These are phyloP conservation scores for Lachnellula cervina DNA, from an alignment of 2,329 filamentous ascomycete species.

Conservation along the genomic window DNA sequence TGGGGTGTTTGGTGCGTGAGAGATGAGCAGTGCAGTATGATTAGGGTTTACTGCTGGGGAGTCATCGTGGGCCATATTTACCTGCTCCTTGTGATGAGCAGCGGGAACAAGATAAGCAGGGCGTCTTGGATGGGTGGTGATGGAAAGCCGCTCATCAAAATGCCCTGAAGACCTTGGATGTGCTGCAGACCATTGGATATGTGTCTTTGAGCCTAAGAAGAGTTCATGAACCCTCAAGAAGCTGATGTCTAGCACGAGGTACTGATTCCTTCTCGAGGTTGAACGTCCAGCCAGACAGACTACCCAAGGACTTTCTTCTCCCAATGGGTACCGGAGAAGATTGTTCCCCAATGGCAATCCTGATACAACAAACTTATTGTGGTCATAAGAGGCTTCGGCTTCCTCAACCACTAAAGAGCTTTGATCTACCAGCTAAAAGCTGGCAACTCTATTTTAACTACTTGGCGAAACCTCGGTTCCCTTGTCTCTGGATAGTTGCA, in stretches of 20 bases:
- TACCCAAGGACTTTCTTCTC: no score
- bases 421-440: no score
- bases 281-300: no score
- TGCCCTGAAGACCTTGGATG: conserved; percentile 33
- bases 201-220: not conserved
- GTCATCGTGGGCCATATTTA: conserved; percentile 68
- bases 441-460: no score
- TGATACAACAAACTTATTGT: no score
- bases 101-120: conserved; percentile 54
- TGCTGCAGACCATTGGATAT: not conserved
- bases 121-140: conserved; percentile 63
- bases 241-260: not conserved
- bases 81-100: conserved; percentile 68
- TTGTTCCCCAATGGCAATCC: no score
- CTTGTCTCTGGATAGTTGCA: no score
- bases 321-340: no score
- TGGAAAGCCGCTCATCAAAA: conserved; percentile 50
- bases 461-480: no score
- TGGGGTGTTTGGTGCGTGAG: conserved; percentile 62
- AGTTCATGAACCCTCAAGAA: not conserved
- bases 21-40: conserved; percentile 34
- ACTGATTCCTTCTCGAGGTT: no score
- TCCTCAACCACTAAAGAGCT: no score
- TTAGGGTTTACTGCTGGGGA: conserved; percentile 77
- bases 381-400: no score